Conservation (phyloP, 768 basidiomycete genomes). For the Tulasnella sp. region DNA sequence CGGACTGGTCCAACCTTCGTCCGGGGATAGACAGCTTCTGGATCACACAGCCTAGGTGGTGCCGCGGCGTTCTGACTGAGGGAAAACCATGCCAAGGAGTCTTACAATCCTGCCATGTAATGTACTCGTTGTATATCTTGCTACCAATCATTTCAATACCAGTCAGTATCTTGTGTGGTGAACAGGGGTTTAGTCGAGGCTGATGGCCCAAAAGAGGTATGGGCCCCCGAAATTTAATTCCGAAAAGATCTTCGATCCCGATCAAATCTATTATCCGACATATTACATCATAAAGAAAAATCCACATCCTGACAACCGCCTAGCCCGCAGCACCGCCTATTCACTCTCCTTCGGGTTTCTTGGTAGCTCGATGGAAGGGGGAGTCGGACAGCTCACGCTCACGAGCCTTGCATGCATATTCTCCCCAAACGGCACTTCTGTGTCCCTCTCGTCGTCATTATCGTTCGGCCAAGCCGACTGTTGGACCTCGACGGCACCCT, state of each 20-base stretch:
- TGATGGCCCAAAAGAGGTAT: too few relatives aligned
- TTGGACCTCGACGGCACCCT: background rate
- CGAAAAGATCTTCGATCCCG: background rate
- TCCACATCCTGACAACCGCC: background rate
- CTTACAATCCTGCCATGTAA: too few relatives aligned
- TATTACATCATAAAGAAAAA: background rate
- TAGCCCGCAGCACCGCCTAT: too few relatives aligned
- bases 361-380: background rate
- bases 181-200: too few relatives aligned
- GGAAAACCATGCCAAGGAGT: background rate
- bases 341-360: background rate
- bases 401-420: constrained; percentile 22
- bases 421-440: constrained; percentile 29
- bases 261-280: background rate
- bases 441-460: constrained; percentile 26
- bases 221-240: too few relatives aligned
- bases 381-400: constrained; percentile 28
- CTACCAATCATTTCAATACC: too few relatives aligned
- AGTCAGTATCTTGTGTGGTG: too few relatives aligned
- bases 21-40: too few relatives aligned
- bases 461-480: background rate
- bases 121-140: too few relatives aligned
- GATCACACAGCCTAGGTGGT: too few relatives aligned
- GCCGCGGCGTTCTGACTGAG: too few relatives aligned
- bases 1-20: too few relatives aligned